Percentiles rank a stretch among this genome's conserved stretches.
phyloP scores from a whole-genome alignment of 2,329 filamentous ascomycete species.

The Seiridium cupressi region DNA sequence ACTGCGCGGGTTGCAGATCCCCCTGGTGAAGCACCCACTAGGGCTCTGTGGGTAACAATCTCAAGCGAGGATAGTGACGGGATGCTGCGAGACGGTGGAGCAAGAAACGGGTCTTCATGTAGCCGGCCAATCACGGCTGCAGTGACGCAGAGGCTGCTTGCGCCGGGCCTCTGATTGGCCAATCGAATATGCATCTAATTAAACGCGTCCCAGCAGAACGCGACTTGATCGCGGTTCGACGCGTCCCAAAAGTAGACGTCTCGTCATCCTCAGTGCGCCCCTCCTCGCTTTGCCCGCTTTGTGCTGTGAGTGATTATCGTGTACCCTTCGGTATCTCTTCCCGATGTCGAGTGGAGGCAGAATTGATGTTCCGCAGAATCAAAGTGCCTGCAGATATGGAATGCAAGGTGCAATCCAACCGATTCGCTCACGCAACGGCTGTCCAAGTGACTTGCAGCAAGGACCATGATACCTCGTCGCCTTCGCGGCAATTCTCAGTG shows the following conservation, averaged over 20 bases:
- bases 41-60: not conserved
- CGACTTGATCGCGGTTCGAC: constrained; percentile 7
- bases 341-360: too few species aligned
- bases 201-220: constrained; percentile 3
- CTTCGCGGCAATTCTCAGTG: not conserved
- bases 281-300: constrained; percentile 3
- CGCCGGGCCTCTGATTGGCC: not conserved
- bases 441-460: not conserved
- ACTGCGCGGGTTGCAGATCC: not conserved
- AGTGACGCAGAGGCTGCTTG: not conserved
- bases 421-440: not conserved
- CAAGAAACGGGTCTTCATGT: not conserved
- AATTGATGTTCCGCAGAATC: too few species aligned
- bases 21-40: not conserved
- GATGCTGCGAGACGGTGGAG: not conserved
- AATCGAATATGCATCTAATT: constrained; percentile 9
- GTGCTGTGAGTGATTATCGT: not conserved
- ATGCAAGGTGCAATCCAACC: not conserved
- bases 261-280: not conserved
- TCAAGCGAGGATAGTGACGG: not conserved
- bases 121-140: not conserved
- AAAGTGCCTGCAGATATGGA: not conserved
- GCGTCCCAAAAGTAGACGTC: constrained; percentile 7
- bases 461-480: not conserved
- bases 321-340: not conserved